Percentiles rank a stretch among this genome's conserved stretches.
These are phyloP conservation scores for Pelargonium fulgidum DNA, from an alignment of 441 rosid species.

Conservation along the genomic window DNA sequence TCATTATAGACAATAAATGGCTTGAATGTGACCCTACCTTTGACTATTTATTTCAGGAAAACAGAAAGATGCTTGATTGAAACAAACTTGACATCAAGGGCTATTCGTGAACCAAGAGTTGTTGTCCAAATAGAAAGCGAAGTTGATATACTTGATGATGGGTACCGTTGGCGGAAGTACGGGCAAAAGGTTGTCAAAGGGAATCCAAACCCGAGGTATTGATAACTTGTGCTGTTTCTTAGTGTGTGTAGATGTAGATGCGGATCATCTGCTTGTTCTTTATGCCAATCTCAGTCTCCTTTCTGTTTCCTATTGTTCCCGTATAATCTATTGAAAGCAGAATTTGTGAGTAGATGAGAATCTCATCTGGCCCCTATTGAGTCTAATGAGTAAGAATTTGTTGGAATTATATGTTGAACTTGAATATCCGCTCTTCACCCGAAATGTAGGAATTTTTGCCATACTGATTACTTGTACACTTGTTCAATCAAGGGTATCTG, in stretches of 20 bases:
- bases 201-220: conserved; percentile 67
- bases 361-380: no score
- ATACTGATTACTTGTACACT: no score
- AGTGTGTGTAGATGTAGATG: neutral
- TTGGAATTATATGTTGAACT: neutral
- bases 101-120: conserved; percentile 55
- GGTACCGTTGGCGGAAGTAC: conserved; percentile 70
- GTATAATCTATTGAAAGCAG: no score
- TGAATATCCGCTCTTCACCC: neutral
- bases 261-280: no score
- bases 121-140: conserved; percentile 68
- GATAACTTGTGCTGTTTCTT: neutral
- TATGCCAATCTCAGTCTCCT: no score
- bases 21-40: neutral
- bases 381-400: no score
- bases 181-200: conserved; percentile 76
- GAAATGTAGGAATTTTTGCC: neutral
- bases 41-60: conserved; percentile 34
- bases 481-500: no score
- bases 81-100: conserved; percentile 44
- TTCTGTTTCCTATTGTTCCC: no score
- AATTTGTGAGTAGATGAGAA: no score
- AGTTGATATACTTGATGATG: conserved; percentile 62
- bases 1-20: neutral
- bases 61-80: conserved; percentile 42